A percentile compares a stretch with the other conserved stretches of the same genome.
Conservation (phyloP, 2,329 filamentous ascomycete species). For the Penicillium glabrum region DNA sequence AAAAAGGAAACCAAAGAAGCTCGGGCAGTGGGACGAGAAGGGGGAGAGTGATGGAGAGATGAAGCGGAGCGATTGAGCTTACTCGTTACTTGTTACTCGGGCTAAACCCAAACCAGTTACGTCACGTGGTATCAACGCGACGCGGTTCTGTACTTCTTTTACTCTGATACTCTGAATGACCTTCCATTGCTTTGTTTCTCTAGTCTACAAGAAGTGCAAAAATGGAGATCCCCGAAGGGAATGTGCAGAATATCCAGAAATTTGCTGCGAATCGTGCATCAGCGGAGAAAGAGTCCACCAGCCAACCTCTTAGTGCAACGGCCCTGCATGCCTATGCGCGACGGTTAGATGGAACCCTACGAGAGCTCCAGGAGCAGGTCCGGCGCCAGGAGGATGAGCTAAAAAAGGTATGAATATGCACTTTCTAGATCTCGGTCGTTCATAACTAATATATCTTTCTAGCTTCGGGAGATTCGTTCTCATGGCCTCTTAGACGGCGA, state of each 20-base stretch:
- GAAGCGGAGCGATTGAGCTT: constrained; percentile 2
- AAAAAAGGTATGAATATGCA: constrained; percentile 39
- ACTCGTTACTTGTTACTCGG: neutral
- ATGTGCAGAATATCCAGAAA: constrained; percentile 32
- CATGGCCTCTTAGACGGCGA: constrained; percentile 31
- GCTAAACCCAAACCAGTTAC: constrained; percentile 20
- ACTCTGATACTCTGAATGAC: neutral
- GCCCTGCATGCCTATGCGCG: constrained; percentile 35
- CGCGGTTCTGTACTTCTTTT: constrained; percentile 4
- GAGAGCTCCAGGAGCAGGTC: constrained; percentile 61
- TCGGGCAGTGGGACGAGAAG: constrained; percentile 1
- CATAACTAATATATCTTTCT: neutral
- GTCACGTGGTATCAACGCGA: constrained; percentile 15
- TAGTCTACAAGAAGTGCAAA: neutral
- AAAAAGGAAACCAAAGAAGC: constrained; percentile 3
- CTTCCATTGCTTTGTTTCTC: neutral
- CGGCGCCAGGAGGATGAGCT: constrained; percentile 49
- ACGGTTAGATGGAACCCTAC: constrained; percentile 64
- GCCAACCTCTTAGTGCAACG: constrained; percentile 28
- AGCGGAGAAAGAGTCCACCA: constrained; percentile 33
- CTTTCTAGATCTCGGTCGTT: no score
- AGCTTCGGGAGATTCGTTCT: constrained; percentile 36
- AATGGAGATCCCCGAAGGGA: constrained; percentile 36
- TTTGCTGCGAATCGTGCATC: constrained; percentile 36
- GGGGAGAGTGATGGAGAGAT: constrained; percentile 4